Conservation (phyloP, 331 rosid species). For the Spiraea crenata region DNA sequence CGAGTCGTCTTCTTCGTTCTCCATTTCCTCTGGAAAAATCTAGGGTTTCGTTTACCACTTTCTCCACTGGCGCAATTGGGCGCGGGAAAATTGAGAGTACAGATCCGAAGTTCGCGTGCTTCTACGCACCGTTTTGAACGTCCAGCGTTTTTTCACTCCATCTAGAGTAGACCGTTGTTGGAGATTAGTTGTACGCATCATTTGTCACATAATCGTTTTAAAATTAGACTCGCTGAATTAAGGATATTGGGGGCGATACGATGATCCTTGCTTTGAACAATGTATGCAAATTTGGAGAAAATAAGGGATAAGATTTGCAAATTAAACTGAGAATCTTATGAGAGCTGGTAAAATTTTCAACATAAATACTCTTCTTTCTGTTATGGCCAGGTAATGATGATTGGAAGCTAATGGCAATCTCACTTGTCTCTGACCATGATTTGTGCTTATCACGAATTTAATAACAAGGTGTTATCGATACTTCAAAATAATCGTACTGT, state of each 20-base stretch:
- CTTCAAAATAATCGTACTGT: too few species aligned
- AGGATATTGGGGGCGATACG: too few species aligned
- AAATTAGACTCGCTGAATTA: too few species aligned
- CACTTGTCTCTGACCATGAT: not conserved
- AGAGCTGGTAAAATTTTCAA: constrained; percentile 11
- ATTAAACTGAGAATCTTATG: not conserved
- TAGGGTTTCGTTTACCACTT: constrained; percentile 17
- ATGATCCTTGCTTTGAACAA: too few species aligned
- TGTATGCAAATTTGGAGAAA: too few species aligned
- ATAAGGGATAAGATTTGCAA: not conserved
- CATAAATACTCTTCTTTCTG: not conserved
- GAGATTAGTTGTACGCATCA: too few species aligned
- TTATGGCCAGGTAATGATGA: constrained; percentile 3
- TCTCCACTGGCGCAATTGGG: not conserved
- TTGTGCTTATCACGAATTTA: not conserved
- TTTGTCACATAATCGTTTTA: too few species aligned
- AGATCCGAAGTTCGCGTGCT: too few species aligned
- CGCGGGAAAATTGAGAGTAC: constrained; percentile 11
- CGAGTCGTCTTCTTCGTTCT: constrained; percentile 47
- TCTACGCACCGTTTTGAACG: not conserved
- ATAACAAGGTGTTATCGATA: too few species aligned
- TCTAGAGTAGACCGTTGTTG: too few species aligned
- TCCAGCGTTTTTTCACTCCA: too few species aligned
- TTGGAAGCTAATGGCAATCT: not conserved
- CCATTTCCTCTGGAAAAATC: constrained; percentile 14